Percentiles rank a stretch among this genome's conserved stretches.
These are phyloP conservation scores for Globisporangium paddicum DNA, from an alignment of 352 stramenopile genomes.

Conservation along the genomic window DNA sequence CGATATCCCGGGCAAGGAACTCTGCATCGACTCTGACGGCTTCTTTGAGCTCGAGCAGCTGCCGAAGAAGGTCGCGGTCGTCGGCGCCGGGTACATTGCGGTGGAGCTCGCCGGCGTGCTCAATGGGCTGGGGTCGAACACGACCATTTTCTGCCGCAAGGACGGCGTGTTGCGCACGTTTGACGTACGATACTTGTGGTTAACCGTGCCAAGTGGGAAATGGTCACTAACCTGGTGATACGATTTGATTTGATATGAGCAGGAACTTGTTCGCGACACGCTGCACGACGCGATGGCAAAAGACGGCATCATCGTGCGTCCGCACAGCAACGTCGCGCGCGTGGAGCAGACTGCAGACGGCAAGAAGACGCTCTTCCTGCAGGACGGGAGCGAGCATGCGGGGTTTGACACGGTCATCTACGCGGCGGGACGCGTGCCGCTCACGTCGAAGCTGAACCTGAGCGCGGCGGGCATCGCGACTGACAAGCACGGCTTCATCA, in stretches of 20 bases:
- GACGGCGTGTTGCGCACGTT: slow-evolving; percentile 85
- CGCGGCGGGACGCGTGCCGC: slow-evolving; percentile 55
- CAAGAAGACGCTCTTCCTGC: slow-evolving; percentile 50
- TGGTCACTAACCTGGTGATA: not conserved
- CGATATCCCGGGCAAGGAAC: slow-evolving; percentile 78
- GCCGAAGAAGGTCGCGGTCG: slow-evolving; percentile 92
- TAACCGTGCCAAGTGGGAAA: not conserved
- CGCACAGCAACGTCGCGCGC: slow-evolving; percentile 37
- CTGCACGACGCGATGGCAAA: slow-evolving; percentile 54
- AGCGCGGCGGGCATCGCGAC: slow-evolving; percentile 60
- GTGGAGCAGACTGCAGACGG: slow-evolving; percentile 38
- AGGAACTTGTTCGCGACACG: slow-evolving; percentile 43
- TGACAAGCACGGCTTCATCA: slow-evolving; percentile 65
- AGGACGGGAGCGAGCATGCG: slow-evolving; percentile 29
- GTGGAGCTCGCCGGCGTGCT: slow-evolving; percentile 96
- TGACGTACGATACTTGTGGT: slow-evolving; percentile 49
- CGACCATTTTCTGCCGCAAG: slow-evolving; percentile 87
- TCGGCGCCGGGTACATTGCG: slow-evolving; percentile 98
- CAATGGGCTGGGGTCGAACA: slow-evolving; percentile 89
- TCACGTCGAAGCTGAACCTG: slow-evolving; percentile 61
- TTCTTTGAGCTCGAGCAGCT: slow-evolving; percentile 96
- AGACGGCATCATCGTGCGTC: slow-evolving; percentile 46
- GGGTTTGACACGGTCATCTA: slow-evolving; percentile 88
- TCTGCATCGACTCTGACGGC: slow-evolving; percentile 93
- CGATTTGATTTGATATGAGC: not conserved